Conservation (phyloP, 306 rosid genomes). For the Herpetospermum pedunculosum region DNA sequence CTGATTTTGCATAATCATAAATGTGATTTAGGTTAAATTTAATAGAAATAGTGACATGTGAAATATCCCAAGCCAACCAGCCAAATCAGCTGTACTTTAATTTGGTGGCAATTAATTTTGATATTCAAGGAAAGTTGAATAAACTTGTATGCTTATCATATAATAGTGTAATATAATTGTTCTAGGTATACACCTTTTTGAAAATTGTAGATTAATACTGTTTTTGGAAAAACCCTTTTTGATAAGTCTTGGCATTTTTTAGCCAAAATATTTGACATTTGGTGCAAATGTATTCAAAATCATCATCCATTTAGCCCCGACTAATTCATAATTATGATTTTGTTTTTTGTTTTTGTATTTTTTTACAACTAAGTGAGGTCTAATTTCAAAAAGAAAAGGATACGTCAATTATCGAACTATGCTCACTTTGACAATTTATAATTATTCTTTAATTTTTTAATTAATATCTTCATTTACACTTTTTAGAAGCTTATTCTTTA, state of each 20-base stretch:
- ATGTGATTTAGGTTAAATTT: too few relatives aligned
- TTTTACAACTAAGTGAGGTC: too few relatives aligned
- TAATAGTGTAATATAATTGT: not conserved
- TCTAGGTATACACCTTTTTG: not conserved
- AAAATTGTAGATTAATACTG: not conserved
- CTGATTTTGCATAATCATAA: too few relatives aligned
- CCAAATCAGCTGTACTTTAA: not conserved
- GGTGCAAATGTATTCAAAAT: not conserved
- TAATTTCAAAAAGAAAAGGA: too few relatives aligned
- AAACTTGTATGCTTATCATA: not conserved
- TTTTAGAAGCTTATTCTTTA: too few relatives aligned
- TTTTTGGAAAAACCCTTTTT: not conserved
- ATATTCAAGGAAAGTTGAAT: not conserved
- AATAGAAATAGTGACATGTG: not conserved
- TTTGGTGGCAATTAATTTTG: not conserved
- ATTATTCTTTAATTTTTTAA: too few relatives aligned
- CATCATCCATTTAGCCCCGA: not conserved
- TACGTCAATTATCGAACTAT: too few relatives aligned
- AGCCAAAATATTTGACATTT: constrained; percentile 3
- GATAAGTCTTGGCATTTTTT: not conserved
- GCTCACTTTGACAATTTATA: too few relatives aligned
- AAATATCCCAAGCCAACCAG: not conserved
- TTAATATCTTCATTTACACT: too few relatives aligned
- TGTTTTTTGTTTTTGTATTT: too few relatives aligned
- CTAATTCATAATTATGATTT: not conserved